These are phyloP conservation scores for Volutella citrinella DNA, from an alignment of 2,329 filamentous ascomycete species.

Conservation along the genomic window DNA sequence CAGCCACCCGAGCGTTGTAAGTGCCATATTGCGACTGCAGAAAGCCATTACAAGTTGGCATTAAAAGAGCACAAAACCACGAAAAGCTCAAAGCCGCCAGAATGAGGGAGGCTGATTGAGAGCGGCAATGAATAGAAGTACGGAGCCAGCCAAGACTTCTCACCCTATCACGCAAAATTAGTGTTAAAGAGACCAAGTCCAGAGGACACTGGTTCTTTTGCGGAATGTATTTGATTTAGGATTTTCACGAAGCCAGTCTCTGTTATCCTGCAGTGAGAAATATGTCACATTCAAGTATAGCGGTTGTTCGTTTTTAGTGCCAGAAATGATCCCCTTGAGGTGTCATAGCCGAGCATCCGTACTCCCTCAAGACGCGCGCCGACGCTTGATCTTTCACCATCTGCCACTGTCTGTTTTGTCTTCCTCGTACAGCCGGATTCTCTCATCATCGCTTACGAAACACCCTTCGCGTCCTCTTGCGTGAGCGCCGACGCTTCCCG, in stretches of 20 bases:
- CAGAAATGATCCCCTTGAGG: slow-evolving; percentile 12
- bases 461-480: slow-evolving; percentile 14
- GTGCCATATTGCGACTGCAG: slow-evolving; percentile 1
- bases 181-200: too few species aligned
- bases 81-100: slow-evolving; percentile 10
- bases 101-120: slow-evolving; percentile 3
- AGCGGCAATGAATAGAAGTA: slow-evolving; percentile 2
- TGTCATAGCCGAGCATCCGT: slow-evolving; percentile 13
- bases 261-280: slow-evolving; percentile 12
- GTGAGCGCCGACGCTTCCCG: slow-evolving; percentile 13
- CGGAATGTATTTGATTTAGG: slow-evolving; percentile 11
- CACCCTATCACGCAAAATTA: too few species aligned
- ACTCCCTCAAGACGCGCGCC: slow-evolving; percentile 12
- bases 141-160: too few species aligned
- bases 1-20: too few species aligned
- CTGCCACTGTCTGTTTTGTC: slow-evolving; percentile 13
- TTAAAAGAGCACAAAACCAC: slow-evolving; percentile 4
- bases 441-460: slow-evolving; percentile 13
- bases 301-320: slow-evolving; percentile 13
- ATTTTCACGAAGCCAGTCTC: slow-evolving; percentile 9
- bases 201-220: slow-evolving; percentile 14
- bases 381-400: slow-evolving; percentile 15
- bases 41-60: not conserved
- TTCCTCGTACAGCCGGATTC: slow-evolving; percentile 11
- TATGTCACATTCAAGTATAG: slow-evolving; percentile 12